These are phyloP conservation scores for Taphrina betulina DNA, from an alignment of 1,139 yeast genomes.

Conservation along the genomic window DNA sequence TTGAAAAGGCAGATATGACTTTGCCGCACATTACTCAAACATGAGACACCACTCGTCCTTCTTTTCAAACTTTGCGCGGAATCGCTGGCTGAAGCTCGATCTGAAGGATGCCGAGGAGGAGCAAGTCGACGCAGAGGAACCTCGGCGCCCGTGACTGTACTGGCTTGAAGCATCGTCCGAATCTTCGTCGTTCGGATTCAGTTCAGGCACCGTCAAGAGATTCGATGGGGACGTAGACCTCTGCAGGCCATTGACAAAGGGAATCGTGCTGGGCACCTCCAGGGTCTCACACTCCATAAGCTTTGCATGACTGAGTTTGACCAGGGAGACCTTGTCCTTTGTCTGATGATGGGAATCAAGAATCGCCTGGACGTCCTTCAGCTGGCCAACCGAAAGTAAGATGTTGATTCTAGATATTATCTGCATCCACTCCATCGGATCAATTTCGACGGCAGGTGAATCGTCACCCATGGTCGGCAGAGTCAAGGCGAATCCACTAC, in stretches of 20 bases:
- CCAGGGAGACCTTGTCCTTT: slow-evolving; percentile 4
- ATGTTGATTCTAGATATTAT: slow-evolving; percentile 11
- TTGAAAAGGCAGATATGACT: too few relatives aligned
- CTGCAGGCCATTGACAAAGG: neutral
- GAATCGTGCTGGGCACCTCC: neutral
- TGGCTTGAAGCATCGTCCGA: slow-evolving; percentile 7
- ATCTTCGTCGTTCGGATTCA: neutral
- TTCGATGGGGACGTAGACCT: neutral
- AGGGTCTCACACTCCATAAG: neutral
- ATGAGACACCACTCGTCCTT: slow-evolving; percentile 16
- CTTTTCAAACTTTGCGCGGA: slow-evolving; percentile 2
- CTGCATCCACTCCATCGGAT: neutral
- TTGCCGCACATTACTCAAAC: slow-evolving; percentile 6
- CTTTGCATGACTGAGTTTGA: slow-evolving; percentile 1
- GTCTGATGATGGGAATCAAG: neutral
- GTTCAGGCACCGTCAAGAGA: slow-evolving; percentile 10
- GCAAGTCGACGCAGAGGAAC: slow-evolving; percentile 3
- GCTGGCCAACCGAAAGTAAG: neutral
- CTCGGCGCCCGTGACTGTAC: slow-evolving; percentile 1
- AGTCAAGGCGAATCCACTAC: slow-evolving; percentile 3
- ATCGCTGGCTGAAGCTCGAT: slow-evolving; percentile 14
- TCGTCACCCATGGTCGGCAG: slow-evolving; percentile 4
- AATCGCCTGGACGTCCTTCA: slow-evolving; percentile 7
- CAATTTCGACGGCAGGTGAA: slow-evolving; percentile 2
- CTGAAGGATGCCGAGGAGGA: slow-evolving; percentile 1